Conservation (phyloP, 2,329 filamentous ascomycete genomes). For the Colletotrichum paranaense region DNA sequence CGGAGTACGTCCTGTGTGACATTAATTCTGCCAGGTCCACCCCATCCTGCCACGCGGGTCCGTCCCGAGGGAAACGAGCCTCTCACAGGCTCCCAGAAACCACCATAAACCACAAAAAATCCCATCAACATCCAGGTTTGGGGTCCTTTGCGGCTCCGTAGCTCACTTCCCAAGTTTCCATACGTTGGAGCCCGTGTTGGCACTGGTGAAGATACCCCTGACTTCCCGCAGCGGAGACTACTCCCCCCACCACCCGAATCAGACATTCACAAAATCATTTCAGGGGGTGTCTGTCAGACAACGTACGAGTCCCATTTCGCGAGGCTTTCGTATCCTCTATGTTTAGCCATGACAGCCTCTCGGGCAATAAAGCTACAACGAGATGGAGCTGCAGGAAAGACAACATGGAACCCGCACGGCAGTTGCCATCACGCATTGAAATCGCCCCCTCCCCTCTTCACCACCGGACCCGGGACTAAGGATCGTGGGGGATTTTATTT, state of each 20-base stretch:
- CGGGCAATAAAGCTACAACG: conserved; percentile 4
- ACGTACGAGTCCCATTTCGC: not conserved
- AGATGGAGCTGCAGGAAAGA: not conserved
- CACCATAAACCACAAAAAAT: not conserved
- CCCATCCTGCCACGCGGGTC: not conserved
- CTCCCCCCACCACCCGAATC: conserved; percentile 17
- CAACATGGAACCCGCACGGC: not conserved
- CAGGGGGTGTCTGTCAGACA: conserved; percentile 2
- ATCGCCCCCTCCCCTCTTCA: not conserved
- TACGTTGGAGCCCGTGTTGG: not conserved
- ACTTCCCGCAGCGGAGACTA: conserved; percentile 2
- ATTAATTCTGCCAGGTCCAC: conserved; percentile 26
- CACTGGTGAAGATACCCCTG: not conserved
- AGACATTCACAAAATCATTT: conserved; percentile 18
- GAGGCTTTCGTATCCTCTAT: not conserved
- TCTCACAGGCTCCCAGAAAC: conserved; percentile 11
- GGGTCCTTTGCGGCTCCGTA: not conserved
- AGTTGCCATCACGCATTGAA: not conserved
- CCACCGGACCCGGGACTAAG: conserved; percentile 3
- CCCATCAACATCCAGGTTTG: not conserved
- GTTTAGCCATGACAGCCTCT: not conserved
- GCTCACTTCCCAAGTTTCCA: not conserved
- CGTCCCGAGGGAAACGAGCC: conserved; percentile 1
- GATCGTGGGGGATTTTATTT: not conserved
- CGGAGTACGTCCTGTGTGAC: conserved; percentile 22